A percentile compares a stretch with the other conserved stretches of the same genome.
phyloP scores from a whole-genome alignment of 2,329 filamentous ascomycete species.

The Podosphaera fusca region DNA sequence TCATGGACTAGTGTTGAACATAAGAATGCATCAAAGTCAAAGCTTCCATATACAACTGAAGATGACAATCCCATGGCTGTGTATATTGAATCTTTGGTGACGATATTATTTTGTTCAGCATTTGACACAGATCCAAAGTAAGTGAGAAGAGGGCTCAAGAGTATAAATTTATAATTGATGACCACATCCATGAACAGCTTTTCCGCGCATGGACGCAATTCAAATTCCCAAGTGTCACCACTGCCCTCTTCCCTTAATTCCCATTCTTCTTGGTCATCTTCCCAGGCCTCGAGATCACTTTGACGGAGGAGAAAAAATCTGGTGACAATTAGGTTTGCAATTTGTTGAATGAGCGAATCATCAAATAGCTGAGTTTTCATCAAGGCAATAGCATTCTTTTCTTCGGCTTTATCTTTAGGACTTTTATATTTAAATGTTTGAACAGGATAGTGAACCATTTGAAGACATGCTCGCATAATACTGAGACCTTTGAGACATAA shows the following conservation, averaged over 20 bases:
- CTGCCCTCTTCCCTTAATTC: slow-evolving; percentile 72
- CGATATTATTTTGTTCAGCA: slow-evolving; percentile 35
- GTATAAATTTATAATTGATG: slow-evolving; percentile 63
- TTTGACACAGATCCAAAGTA: slow-evolving; percentile 65
- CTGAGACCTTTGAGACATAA: slow-evolving; percentile 65
- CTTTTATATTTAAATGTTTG: slow-evolving; percentile 70
- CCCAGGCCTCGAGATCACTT: slow-evolving; percentile 74
- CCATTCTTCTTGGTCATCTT: slow-evolving; percentile 89
- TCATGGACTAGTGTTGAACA: slow-evolving; percentile 54
- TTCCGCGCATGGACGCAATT: slow-evolving; percentile 77
- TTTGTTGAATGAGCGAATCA: slow-evolving; percentile 51
- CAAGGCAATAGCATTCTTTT: slow-evolving; percentile 40
- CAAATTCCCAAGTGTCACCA: slow-evolving; percentile 74
- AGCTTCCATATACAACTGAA: slow-evolving; percentile 44
- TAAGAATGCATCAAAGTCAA: slow-evolving; percentile 71
- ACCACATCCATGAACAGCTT: slow-evolving; percentile 83
- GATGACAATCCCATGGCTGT: slow-evolving; percentile 76
- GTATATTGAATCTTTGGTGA: slow-evolving; percentile 85
- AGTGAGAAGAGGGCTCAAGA: slow-evolving; percentile 54
- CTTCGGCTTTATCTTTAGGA: slow-evolving; percentile 51
- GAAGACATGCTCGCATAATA: slow-evolving; percentile 59
- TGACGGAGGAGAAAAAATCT: slow-evolving; percentile 73
- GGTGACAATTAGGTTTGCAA: slow-evolving; percentile 67
- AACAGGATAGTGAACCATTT: slow-evolving; percentile 59
- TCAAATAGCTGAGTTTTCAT: slow-evolving; percentile 57